These are phyloP conservation scores for Acacia concinna DNA, from an alignment of 331 rosid species.

Conservation along the genomic window DNA sequence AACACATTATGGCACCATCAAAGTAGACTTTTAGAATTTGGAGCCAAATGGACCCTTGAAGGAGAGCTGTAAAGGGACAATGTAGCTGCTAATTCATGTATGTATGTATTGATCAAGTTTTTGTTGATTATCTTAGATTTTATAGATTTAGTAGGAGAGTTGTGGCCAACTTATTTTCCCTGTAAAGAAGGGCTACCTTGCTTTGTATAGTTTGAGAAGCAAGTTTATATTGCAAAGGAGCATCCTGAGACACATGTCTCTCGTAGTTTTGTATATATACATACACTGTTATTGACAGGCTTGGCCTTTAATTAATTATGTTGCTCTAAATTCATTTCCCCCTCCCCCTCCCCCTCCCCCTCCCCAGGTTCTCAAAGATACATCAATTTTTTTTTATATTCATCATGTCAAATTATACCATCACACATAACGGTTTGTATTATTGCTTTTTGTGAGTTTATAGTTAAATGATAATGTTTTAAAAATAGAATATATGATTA, in stretches of 20 bases:
- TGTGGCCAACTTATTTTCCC: slow-evolving; percentile 18
- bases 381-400: no score
- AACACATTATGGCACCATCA: slow-evolving; percentile 6
- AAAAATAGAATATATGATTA: no score
- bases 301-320: not conserved
- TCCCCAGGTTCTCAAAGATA: no score
- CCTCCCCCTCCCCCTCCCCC: not conserved
- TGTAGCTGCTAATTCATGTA: slow-evolving; percentile 25
- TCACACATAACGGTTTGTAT: accelerated
- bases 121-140: not conserved
- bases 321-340: not conserved
- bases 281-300: slow-evolving; percentile 13
- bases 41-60: slow-evolving; percentile 25
- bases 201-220: slow-evolving; percentile 18
- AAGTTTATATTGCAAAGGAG: slow-evolving; percentile 15
- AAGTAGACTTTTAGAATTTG: not conserved
- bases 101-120: not conserved
- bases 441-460: no score
- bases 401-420: no score
- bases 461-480: no score
- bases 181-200: slow-evolving; percentile 12
- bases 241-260: not conserved
- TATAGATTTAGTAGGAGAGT: slow-evolving; percentile 19
- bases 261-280: slow-evolving; percentile 32
- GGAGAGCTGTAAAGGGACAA: slow-evolving; percentile 26